Evolutionary conservation across 2,329 filamentous ascomycete genomes (phyloP).

Genomic region (Calonectria fujianensis): DNA sequence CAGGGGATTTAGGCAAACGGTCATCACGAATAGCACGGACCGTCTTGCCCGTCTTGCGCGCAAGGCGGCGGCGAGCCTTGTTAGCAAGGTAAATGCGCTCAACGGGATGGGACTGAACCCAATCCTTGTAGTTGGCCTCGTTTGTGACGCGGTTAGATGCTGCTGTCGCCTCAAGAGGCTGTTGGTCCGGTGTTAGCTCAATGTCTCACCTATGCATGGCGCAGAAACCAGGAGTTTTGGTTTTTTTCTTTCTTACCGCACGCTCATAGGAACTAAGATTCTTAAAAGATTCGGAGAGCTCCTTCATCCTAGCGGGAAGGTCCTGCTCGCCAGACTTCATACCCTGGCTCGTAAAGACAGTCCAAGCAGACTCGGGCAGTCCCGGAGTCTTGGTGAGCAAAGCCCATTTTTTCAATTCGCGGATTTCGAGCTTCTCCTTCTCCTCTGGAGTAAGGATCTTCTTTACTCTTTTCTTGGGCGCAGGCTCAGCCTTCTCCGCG

Average conservation of each 20-base stretch:
- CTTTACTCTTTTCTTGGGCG: slow-evolving; percentile 55
- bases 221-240: background rate
- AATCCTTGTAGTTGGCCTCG: slow-evolving; percentile 63
- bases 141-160: slow-evolving; percentile 66
- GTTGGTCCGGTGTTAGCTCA: background rate
- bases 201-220: background rate
- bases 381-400: slow-evolving; percentile 63
- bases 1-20: slow-evolving; percentile 66
- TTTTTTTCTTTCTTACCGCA: slow-evolving; percentile 62
- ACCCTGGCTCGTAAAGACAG: slow-evolving; percentile 61
- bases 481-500: slow-evolving; percentile 55
- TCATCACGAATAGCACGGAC: slow-evolving; percentile 64
- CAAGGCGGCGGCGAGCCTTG: slow-evolving; percentile 66
- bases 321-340: slow-evolving; percentile 37
- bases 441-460: slow-evolving; percentile 62
- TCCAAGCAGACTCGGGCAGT: slow-evolving; percentile 60
- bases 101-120: slow-evolving; percentile 67
- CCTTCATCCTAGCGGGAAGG: slow-evolving; percentile 51
- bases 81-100: slow-evolving; percentile 68
- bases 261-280: slow-evolving; percentile 63
- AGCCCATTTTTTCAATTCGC: slow-evolving; percentile 63
- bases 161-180: slow-evolving; percentile 56
- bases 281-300: slow-evolving; percentile 61
- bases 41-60: slow-evolving; percentile 57
- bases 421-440: slow-evolving; percentile 55